Percentiles rank a stretch among this genome's conserved stretches.
These are phyloP conservation scores for Primulina tabacum DNA, from an alignment of 257 asterid genomes.

Conservation along the genomic window DNA sequence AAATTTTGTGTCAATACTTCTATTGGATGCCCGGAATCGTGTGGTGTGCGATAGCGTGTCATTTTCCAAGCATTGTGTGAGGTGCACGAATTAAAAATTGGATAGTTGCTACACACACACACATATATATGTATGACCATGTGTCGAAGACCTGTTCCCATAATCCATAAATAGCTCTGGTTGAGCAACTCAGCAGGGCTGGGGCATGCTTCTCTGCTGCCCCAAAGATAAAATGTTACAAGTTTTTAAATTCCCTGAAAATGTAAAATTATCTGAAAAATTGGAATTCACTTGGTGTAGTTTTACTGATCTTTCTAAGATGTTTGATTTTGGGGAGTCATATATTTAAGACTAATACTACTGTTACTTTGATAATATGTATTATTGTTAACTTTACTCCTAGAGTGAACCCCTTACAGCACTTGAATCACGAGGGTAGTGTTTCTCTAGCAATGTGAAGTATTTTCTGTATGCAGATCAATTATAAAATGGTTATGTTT, in stretches of 20 bases:
- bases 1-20: constrained; percentile 15
- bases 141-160: background rate
- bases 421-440: background rate
- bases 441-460: background rate
- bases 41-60: background rate
- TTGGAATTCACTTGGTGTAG: background rate
- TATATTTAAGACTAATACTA: background rate
- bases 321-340: background rate
- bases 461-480: background rate
- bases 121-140: too few relatives aligned
- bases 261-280: background rate
- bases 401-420: too few relatives aligned
- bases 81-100: background rate
- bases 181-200: background rate
- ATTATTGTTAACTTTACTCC: background rate
- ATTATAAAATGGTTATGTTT: constrained; percentile 3
- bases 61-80: background rate
- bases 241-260: background rate
- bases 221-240: background rate
- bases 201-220: background rate
- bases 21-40: constrained; percentile 6
- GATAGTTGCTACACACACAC: background rate
- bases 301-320: background rate
- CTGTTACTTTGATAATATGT: background rate
- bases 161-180: background rate